phyloP scores from a whole-genome alignment of 2,329 filamentous ascomycete genomes.

The Colletotrichum lupini region DNA sequence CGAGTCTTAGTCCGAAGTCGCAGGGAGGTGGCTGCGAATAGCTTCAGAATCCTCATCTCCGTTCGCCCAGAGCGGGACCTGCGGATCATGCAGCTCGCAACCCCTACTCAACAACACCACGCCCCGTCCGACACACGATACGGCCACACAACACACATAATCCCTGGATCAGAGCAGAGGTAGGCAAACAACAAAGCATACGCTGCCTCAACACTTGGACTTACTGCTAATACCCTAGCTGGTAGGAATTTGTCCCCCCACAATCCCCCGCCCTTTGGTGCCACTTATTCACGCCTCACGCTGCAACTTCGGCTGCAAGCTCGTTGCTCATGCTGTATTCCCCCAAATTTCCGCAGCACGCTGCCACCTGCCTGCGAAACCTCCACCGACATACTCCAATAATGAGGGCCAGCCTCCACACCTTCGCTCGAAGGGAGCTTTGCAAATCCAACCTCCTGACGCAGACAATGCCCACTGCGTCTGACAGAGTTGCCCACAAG shows the following conservation, averaged over 20 bases:
- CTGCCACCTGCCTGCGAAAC: not conserved
- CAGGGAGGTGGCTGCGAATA: constrained; percentile 33
- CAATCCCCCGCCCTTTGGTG: constrained; percentile 1
- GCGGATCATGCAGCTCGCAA: constrained; percentile 33
- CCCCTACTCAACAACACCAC: constrained; percentile 4
- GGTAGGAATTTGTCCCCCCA: constrained; percentile 10
- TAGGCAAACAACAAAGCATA: not conserved
- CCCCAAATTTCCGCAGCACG: not conserved
- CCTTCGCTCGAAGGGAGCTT: constrained; percentile 35
- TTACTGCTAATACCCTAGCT: not conserved
- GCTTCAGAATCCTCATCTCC: constrained; percentile 26
- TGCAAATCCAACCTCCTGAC: constrained; percentile 10
- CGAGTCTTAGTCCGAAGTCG: constrained; percentile 10
- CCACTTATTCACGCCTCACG: not conserved
- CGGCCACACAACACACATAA: not conserved
- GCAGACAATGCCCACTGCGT: constrained; percentile 8
- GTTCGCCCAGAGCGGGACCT: constrained; percentile 34
- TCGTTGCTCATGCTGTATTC: not conserved
- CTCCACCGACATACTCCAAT: constrained; percentile 6
- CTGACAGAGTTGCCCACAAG: constrained; percentile 17
- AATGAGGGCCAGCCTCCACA: constrained; percentile 22
- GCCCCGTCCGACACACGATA: not conserved
- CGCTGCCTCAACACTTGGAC: not conserved
- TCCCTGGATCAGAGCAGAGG: not conserved
- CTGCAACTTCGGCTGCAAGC: constrained; percentile 8